Evolutionary conservation across 2,329 filamentous ascomycete genomes (phyloP).

Genomic region (Microdochium bolleyi): DNA sequence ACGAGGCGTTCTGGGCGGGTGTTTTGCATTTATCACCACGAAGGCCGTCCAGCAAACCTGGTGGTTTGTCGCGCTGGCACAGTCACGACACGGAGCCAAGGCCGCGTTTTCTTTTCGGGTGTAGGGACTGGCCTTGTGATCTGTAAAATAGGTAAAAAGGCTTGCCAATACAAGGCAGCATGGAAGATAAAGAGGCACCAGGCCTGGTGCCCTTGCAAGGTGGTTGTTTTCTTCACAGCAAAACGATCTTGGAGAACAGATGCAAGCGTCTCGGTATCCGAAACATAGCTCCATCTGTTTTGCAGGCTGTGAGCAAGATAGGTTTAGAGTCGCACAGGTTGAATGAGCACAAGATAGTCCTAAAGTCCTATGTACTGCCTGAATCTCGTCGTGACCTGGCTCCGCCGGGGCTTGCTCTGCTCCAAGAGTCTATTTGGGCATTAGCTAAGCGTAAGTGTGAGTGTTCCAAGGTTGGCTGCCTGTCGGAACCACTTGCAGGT

Average conservation of each 20-base stretch:
- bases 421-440: no score
- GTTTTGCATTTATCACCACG: background rate
- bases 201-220: background rate
- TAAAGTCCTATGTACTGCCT: no score
- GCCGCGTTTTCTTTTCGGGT: background rate
- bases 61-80: background rate
- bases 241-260: no score
- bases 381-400: no score
- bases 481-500: no score
- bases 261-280: background rate
- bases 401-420: no score
- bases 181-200: background rate
- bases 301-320: no score
- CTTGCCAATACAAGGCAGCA: background rate
- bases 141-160: background rate
- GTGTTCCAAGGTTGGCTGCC: no score
- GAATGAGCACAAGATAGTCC: no score
- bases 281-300: background rate
- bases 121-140: background rate
- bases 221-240: background rate
- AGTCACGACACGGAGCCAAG: background rate
- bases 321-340: no score
- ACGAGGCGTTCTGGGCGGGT: background rate
- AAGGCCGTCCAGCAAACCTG: background rate
- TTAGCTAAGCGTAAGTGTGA: no score